Base-by-base conservation (phyloP, 169 alveolate genomes). In the Cystoisospora suis region DNA sequence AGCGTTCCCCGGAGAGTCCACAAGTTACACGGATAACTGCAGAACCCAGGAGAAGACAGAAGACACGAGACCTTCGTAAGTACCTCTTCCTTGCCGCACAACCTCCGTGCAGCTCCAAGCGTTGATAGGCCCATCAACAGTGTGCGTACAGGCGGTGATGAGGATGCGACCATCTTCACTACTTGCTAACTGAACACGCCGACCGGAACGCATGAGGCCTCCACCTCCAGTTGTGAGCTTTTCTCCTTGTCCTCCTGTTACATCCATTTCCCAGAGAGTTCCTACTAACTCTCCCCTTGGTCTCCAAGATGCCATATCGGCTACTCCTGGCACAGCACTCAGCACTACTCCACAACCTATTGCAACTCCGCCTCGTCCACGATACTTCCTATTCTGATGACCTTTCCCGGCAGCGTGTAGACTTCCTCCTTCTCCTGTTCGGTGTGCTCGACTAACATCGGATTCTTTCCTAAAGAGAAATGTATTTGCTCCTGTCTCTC, bases 271-370 rank as follows among this genome's bases (percentile, higher is more conserved):
- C 32, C 15, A 38, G 7, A 72, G 47, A 29, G 32, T 72, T n/a
- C 83, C 83, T 0, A 72, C 53, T 23, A 72, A 53, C 83, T 40
- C 58, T 20, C 83, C 83, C 83, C 42, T 2, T 17, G 83, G 83
- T 3, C 83, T 9, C 83, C 83, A 72, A 12, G 36, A 17, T 36
- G 58, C 56, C 83, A 72, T 72, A 29, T 72, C 83, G 32, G 83
- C 83, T n/a, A 72, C 47, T 46, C 83, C 83, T 3, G 83, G 83
- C 2, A 72, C 83, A 40, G 83, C 83, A 34, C 83, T 40, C 32
- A 72, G 83, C 6, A 72, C 83, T 9, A 72, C 83, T 0, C 83
- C 83, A 53, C 83, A 72, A 0, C 83, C 83, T 15, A 53, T 72
- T 12, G 83, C 42, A n/a, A n/a, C n/a, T n/a, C n/a, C n/a, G n/a